These are phyloP conservation scores for Zygoascus flipseniorum DNA, from an alignment of 805 yeast species.

Conservation along the genomic window DNA sequence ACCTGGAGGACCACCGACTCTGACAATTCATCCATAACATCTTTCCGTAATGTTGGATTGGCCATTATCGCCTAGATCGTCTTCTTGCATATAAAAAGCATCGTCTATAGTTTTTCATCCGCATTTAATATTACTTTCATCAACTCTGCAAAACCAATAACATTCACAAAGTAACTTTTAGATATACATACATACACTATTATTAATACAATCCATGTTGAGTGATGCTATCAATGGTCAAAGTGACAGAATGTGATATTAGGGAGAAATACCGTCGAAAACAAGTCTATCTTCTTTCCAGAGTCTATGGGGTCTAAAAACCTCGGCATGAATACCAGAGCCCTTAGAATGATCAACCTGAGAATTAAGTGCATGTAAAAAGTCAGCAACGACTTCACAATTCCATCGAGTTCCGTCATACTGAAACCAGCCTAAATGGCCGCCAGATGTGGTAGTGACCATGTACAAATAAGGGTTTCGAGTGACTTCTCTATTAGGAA, in stretches of 20 bases:
- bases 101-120: not conserved
- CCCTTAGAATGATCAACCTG: conserved; percentile 19
- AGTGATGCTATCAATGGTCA: no score
- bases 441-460: conserved; percentile 60
- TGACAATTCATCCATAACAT: not conserved
- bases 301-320: conserved; percentile 10
- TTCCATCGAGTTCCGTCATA: conserved; percentile 60
- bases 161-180: not conserved
- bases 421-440: conserved; percentile 76
- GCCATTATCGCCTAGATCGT: not conserved
- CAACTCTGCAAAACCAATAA: not conserved
- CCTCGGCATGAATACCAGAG: conserved; percentile 5
- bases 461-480: conserved; percentile 53
- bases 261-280: not conserved
- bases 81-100: not conserved
- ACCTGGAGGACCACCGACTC: conserved; percentile 7
- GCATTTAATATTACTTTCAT: not conserved
- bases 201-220: not conserved
- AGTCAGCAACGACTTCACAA: conserved; percentile 40
- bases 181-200: not conserved
- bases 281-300: conserved; percentile 15
- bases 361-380: conserved; percentile 31
- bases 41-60: not conserved
- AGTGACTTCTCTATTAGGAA: conserved; percentile 45
- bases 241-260: no score